Conservation (phyloP, 2,329 filamentous ascomycete species). For the Calycina herbarum region DNA sequence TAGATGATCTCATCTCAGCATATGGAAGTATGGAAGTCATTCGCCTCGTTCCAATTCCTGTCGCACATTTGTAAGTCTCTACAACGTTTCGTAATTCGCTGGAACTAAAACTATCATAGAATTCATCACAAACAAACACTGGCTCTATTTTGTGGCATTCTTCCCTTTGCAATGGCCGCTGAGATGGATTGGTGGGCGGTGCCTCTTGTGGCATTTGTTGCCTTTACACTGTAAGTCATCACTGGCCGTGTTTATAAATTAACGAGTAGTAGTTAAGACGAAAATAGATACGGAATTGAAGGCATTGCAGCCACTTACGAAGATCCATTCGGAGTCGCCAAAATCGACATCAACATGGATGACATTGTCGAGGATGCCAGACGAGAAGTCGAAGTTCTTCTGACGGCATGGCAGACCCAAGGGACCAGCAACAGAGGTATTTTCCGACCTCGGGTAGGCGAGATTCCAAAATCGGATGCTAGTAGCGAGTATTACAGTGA, state of each 20-base stretch:
- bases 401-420: constrained; percentile 54
- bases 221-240: constrained; percentile 52
- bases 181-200: constrained; percentile 64
- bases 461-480: constrained; percentile 21
- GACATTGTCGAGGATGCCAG: constrained; percentile 61
- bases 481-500: constrained; percentile 21
- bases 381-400: constrained; percentile 56
- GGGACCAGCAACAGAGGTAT: constrained; percentile 27
- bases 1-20: constrained; percentile 56
- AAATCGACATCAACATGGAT: constrained; percentile 69
- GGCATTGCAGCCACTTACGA: constrained; percentile 54
- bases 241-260: too few relatives aligned
- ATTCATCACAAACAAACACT: constrained; percentile 67
- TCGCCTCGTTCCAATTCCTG: constrained; percentile 61
- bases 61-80: constrained; percentile 53
- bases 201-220: constrained; percentile 57
- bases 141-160: constrained; percentile 57
- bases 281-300: constrained; percentile 56
- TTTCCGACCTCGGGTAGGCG: constrained; percentile 27
- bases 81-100: constrained; percentile 30
- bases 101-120: constrained; percentile 32
- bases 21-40: constrained; percentile 68
- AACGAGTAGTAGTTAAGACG: not conserved
- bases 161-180: constrained; percentile 63
- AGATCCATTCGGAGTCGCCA: constrained; percentile 65